A percentile compares a stretch with the other conserved stretches of the same genome.
Evolutionary conservation across 192 early-diverging fungal genomes (phyloP).

Genomic region (Coemansia sp.): DNA sequence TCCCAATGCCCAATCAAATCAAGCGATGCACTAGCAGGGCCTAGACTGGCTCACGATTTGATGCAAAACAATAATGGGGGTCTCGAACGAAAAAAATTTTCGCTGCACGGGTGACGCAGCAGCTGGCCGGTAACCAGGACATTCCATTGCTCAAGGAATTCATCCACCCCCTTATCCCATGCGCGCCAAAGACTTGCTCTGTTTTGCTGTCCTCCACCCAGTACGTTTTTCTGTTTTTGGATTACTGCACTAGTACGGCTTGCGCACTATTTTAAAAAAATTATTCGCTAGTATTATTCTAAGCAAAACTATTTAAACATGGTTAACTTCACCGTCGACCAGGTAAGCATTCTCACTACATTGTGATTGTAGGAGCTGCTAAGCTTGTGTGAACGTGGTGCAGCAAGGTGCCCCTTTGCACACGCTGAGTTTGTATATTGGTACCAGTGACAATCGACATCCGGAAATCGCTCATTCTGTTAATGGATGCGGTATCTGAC

Average conservation of each 20-base stretch:
- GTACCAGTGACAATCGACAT: not conserved
- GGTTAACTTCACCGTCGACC: conserved; percentile 57
- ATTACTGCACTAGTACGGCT: conserved; percentile 13
- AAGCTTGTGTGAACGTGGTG: not conserved
- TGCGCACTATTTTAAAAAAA: conserved; percentile 8
- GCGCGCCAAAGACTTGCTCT: conserved; percentile 1
- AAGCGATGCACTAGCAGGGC: not conserved
- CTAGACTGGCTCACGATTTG: not conserved
- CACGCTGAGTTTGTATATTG: not conserved
- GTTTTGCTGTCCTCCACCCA: not conserved
- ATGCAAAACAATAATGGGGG: conserved; percentile 5
- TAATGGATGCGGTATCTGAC: not conserved
- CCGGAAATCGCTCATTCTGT: not conserved
- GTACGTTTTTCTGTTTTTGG: conserved; percentile 12
- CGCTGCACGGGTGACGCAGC: not conserved
- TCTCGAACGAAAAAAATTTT: conserved; percentile 9
- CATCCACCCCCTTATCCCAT: not conserved
- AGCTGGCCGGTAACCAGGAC: not conserved
- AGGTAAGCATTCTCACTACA: conserved; percentile 32
- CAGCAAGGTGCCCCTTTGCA: not conserved
- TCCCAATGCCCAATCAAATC: not conserved
- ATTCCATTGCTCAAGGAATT: not conserved
- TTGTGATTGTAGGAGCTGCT: not conserved
- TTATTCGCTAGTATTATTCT: conserved; percentile 16
- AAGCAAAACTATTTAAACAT: conserved; percentile 39